Evolutionary conservation across 1,284 basidiomycete genomes (phyloP), one percentile per base, ranked within the genome.

Genomic region (Sparassis latifolia): DNA sequence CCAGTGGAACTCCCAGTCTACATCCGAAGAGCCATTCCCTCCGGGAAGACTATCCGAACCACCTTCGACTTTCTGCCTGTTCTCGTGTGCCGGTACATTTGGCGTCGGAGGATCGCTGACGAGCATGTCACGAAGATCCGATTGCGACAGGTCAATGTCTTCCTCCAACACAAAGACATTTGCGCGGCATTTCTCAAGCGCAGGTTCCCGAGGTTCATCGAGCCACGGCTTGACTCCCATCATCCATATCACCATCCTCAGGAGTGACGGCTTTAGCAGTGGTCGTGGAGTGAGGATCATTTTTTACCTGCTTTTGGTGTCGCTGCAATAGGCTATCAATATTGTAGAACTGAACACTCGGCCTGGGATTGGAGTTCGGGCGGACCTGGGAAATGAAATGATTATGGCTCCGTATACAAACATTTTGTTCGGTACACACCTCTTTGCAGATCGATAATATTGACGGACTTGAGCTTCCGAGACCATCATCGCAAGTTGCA

Each of bases 401-500:
- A 37, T 37, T 37, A 37, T 12, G 7, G 35, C 12, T 7, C 7
- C 12, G 12, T 37, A 12, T 6, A 37, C 35, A 37, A 37, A 37
- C 12, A 37, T 6, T 7, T 7, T 12, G 12, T 12, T 12, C 12
- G 7, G 35, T 37, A 45, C 45, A 31, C 29, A 50, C 50, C 48
- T 52, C 6, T 37, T 37, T 12, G 35, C 38, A 10, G 29, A 33
- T 33, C 44, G 4, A 28, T 30, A 44, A 47, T 42, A 54, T 39
- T 58, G 55, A 10, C 54, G 44, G 5, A 58, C 31, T 42, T 66
- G 61, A 28, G 64, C 64, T 64, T 69, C 66, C 33, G 62, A 51
- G 3, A 66, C 53, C 7, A 71, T 51, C 2, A 61, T 66, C 29
- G 46, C 46, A 5, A 57, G 49, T 12, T 60, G 51, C 46, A 69